Base-by-base conservation (phyloP, 371 early-diverging fungal genomes). In the Basidiobolus meristosporus region DNA sequence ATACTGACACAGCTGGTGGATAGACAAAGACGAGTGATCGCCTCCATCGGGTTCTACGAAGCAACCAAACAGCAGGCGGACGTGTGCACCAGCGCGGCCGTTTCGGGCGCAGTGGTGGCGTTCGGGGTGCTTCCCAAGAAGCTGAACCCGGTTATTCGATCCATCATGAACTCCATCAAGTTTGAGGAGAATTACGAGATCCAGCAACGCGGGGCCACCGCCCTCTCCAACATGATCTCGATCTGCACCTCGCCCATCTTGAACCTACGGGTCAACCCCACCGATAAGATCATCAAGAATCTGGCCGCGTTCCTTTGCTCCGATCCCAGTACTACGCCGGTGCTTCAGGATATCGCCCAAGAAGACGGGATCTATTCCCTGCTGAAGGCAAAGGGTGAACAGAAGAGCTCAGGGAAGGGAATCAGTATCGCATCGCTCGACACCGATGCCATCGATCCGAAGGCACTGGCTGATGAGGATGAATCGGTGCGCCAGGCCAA, bases 141-240 rank as follows among this genome's bases (percentile, higher is more conserved):
- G 51, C 65, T 90, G 9, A 89, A 80, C 43, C 79, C 83, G 2
- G 60, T 96, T 9, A 72, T 93, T 36, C 73, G 87, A 16, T 62
- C 83, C 36, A 60, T 96, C 18, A 93, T 91, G 90, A 73, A 78
- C 43, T 70, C 82, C 9, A 68, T 93, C 40, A 85, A 90, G 55
- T 43, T 63, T 39, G 90, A 90, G 50, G 69, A 67, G 33, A 81
- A 76, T 36, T 44, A 56, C 5, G 73, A 77, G 28, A 51, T 87
- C 17, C 87, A 87, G 38, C 47, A 55, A 38, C 58, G 73, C 7
- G 65, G 76, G 0, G 74, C 76, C 7, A 46, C 61, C 1, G 68
- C 70, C 0, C 43, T 75, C 16, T 62, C 72, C 1, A 63, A 62
- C 17, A 52, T 73, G 19, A 58, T 71, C 34, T 57, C 58, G 0